Evolutionary conservation across 257 asterid species (phyloP), one percentile per base, ranked within the genome.

Genomic region (Sherardia arvensis): DNA sequence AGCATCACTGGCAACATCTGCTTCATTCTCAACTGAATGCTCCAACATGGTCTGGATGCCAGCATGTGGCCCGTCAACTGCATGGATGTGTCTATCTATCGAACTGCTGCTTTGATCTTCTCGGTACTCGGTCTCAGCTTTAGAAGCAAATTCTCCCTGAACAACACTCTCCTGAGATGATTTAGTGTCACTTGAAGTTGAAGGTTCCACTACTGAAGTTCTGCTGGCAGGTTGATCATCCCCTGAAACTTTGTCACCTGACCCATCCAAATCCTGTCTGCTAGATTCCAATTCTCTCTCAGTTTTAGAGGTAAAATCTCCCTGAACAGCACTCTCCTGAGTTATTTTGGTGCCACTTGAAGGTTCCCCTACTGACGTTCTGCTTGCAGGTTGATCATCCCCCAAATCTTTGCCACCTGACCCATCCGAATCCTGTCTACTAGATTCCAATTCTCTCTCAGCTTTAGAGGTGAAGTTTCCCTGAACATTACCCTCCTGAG

Each of bases 261-360:
- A 28, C 61, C 45, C 70, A 64, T 78, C 79, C 23, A 53, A 66
- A 25, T 56, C 76, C 62, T 33, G 76, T 54, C 59, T 38, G 67
- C 62, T 65, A 53, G 65, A 68, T 61, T 70, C 76, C 48, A 79
- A 65, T 74, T 77, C 85, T 69, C 53, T 62, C 61, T 76, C 83
- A 32, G 62, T n/a, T 58, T 65, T 54, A 71, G 67, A 62, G 22
- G 32, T 23, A 53, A 28, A 54, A 70, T 69, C 61, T 62, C 72
- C 78, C 59, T 68, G 64, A 34, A 36, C 60, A 7, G 68, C 43
- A 71, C 55, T 62, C 48, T 74, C 80, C 72, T 51, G n/a, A 22
- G 73, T 54, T 36, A 76, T 38, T 60, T 65, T 69, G 1, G 48
- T 47, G 8, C 36, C 72, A 68, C 33, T 22, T 18, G 64, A 47